Conservation (phyloP, 2,329 filamentous ascomycete species). For the Neonectria coccinea region DNA sequence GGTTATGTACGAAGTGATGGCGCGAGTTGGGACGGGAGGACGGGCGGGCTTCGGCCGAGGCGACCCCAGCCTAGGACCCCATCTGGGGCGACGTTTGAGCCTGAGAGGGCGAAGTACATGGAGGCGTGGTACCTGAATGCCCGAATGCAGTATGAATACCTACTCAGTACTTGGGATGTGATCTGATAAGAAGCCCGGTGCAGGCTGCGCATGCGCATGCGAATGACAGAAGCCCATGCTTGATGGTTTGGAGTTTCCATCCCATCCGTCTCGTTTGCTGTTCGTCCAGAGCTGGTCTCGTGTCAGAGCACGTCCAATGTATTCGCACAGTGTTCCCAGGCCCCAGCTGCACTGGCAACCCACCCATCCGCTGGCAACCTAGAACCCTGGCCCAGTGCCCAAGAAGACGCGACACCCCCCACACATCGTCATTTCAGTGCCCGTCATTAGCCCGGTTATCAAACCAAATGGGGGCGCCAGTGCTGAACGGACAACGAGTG, state of each 20-base stretch:
- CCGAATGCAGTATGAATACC: too few species aligned
- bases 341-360: slow-evolving; percentile 44
- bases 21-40: slow-evolving; percentile 31
- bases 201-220: not conserved
- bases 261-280: not conserved
- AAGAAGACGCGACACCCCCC: slow-evolving; percentile 41
- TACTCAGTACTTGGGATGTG: not conserved
- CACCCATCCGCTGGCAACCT: slow-evolving; percentile 36
- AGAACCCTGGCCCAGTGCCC: slow-evolving; percentile 37
- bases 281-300: not conserved
- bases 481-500: slow-evolving; percentile 42
- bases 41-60: slow-evolving; percentile 37
- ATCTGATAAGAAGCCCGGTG: not conserved
- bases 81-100: slow-evolving; percentile 5
- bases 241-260: not conserved
- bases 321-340: slow-evolving; percentile 42
- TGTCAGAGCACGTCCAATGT: slow-evolving; percentile 12
- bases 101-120: not conserved
- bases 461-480: slow-evolving; percentile 45
- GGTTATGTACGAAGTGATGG: slow-evolving; percentile 26
- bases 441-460: slow-evolving; percentile 46
- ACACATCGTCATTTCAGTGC: slow-evolving; percentile 46
- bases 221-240: not conserved
- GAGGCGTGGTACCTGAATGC: slow-evolving; percentile 5
- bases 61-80: slow-evolving; percentile 20